A percentile compares a stretch with the other conserved stretches of the same genome.
phyloP scores from a whole-genome alignment of 2,329 filamentous ascomycete genomes.

The Coniosporium tulheliwenetii region DNA sequence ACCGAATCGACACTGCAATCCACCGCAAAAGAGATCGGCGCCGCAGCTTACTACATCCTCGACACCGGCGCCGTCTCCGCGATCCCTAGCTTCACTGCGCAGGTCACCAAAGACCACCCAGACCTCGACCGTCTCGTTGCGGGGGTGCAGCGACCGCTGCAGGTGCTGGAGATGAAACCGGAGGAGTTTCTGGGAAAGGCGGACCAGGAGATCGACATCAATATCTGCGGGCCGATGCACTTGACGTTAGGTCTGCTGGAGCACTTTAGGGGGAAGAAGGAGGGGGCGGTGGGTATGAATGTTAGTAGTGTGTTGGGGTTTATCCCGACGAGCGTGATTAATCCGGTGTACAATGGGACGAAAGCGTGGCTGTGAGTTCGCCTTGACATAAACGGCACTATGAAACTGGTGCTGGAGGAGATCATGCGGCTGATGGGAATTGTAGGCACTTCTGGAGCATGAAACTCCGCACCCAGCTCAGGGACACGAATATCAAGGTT shows the following conservation, averaged over 20 bases:
- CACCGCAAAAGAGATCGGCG: constrained; percentile 27
- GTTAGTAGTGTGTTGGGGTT: constrained; percentile 39
- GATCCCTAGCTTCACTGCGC: constrained; percentile 29
- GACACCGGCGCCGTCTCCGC: constrained; percentile 32
- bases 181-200: constrained; percentile 32
- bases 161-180: constrained; percentile 21
- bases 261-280: constrained; percentile 29
- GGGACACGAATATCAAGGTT: constrained; percentile 26
- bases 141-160: constrained; percentile 39
- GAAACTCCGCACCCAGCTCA: constrained; percentile 37
- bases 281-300: constrained; percentile 33
- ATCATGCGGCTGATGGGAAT: too few relatives aligned
- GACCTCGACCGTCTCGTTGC: constrained; percentile 42
- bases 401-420: too few relatives aligned
- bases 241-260: constrained; percentile 32
- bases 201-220: constrained; percentile 43
- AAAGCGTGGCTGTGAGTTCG: constrained; percentile 33
- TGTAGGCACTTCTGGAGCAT: constrained; percentile 36
- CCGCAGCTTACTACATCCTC: constrained; percentile 32
- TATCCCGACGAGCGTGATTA: constrained; percentile 36
- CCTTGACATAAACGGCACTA: too few relatives aligned
- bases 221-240: constrained; percentile 43
- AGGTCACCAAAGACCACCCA: constrained; percentile 32
- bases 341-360: constrained; percentile 43
- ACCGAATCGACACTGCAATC: constrained; percentile 37